Conservation (phyloP, 257 asterid genomes). For the Agastache rugosa region DNA sequence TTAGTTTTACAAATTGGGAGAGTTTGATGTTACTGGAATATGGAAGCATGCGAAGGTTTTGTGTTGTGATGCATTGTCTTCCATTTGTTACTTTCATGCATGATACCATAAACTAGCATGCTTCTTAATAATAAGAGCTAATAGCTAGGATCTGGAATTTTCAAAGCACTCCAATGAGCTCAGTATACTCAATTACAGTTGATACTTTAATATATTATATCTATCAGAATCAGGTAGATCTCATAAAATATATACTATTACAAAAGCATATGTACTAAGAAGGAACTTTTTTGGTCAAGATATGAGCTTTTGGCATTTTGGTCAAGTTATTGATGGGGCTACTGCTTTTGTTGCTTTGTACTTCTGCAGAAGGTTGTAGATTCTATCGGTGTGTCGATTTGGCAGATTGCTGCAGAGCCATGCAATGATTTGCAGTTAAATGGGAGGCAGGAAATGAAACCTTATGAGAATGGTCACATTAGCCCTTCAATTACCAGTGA, state of each 20-base stretch:
- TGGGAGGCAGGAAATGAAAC: conserved; percentile 34
- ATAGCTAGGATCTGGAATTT: background rate
- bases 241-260: background rate
- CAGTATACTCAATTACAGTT: background rate
- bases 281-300: background rate
- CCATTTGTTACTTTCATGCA: background rate
- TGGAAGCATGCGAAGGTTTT: background rate
- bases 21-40: background rate
- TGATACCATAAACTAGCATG: background rate
- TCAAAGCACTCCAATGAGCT: background rate
- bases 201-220: background rate
- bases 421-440: conserved; percentile 33
- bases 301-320: background rate
- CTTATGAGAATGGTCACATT: conserved; percentile 62
- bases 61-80: background rate
- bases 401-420: conserved; percentile 95
- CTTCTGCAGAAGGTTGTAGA: conserved; percentile 75
- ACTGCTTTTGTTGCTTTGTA: conserved; percentile 11
- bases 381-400: conserved; percentile 73
- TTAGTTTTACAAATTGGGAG: background rate
- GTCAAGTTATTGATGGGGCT: conserved; percentile 21
- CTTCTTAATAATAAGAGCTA: background rate
- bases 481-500: conserved; percentile 42
- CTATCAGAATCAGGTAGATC: background rate
- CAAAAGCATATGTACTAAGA: background rate